Evolutionary conservation across 1,139 yeast species (phyloP).

Genomic region (Candida labiduridarum): DNA sequence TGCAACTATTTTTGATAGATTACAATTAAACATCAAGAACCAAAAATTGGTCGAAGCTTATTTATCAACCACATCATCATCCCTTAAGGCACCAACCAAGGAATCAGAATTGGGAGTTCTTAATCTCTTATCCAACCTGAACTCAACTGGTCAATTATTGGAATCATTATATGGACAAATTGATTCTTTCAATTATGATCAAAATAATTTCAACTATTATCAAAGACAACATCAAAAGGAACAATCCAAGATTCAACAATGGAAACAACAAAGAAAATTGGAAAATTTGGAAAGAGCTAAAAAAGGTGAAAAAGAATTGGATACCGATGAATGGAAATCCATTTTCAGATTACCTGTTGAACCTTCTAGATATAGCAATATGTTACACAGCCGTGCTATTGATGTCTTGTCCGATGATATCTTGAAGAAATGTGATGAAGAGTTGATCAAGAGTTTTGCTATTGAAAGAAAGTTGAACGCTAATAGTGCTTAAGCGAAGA

Average conservation of each 20-base stretch:
- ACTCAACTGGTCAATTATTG: conserved; percentile 52
- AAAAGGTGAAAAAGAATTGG: conserved; percentile 58
- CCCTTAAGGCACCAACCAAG: conserved; percentile 6
- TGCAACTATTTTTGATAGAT: conserved; percentile 71
- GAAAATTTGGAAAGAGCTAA: conserved; percentile 65
- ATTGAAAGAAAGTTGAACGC: conserved; percentile 49
- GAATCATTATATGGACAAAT: conserved; percentile 75
- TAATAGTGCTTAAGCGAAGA: conserved; percentile 11
- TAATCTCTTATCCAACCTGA: conserved; percentile 47
- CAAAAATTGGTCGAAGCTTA: conserved; percentile 45
- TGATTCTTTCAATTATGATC: conserved; percentile 80
- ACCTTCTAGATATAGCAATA: conserved; percentile 75
- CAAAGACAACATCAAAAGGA: conserved; percentile 80
- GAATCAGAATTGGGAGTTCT: conserved; percentile 41
- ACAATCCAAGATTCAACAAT: conserved; percentile 66
- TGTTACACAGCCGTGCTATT: conserved; percentile 70
- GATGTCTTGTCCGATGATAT: conserved; percentile 67
- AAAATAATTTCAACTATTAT: conserved; percentile 79
- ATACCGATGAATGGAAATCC: conserved; percentile 67
- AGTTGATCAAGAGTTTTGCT: conserved; percentile 62
- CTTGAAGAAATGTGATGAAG: conserved; percentile 66
- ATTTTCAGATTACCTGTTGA: conserved; percentile 71
- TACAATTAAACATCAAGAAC: conserved; percentile 67
- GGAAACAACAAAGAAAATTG: conserved; percentile 72
- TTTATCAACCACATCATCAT: conserved; percentile 24